A percentile compares a stretch with the other conserved stretches of the same genome.
Evolutionary conservation across 768 basidiomycete genomes (phyloP).

Genomic region (Boletus vermiculosoides): DNA sequence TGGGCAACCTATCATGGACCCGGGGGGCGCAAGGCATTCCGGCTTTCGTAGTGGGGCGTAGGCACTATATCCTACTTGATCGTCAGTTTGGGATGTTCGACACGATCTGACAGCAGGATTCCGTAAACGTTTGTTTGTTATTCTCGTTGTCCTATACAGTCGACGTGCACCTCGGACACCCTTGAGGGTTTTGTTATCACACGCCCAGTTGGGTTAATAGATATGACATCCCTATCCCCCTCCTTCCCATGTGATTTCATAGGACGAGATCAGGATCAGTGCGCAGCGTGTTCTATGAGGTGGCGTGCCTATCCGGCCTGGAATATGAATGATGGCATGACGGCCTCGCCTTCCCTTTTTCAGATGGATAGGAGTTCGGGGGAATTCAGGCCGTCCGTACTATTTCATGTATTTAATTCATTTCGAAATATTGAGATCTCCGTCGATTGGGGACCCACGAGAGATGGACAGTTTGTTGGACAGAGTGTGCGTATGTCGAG

Average conservation of each 20-base stretch:
- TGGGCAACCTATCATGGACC: not conserved
- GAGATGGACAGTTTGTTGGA: not conserved
- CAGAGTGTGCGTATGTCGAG: not conserved
- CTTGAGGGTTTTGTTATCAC: not conserved
- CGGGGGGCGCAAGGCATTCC: not conserved
- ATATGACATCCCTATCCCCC: not conserved
- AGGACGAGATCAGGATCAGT: not conserved
- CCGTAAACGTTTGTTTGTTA: not conserved
- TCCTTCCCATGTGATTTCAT: not conserved
- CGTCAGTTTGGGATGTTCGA: not conserved
- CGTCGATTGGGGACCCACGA: not conserved
- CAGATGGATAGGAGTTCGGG: not conserved
- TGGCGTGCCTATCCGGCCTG: not conserved
- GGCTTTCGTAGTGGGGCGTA: not conserved
- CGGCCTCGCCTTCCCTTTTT: not conserved
- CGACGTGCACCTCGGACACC: not conserved
- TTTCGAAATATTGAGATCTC: not conserved
- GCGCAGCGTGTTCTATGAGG: not conserved
- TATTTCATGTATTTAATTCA: not conserved
- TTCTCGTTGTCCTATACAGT: not conserved
- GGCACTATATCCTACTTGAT: not conserved
- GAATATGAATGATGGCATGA: not conserved
- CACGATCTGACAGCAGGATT: not conserved
- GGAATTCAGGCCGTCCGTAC: not conserved
- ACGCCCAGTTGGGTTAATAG: not conserved